Evolutionary conservation across 2,329 filamentous ascomycete genomes (phyloP), one percentile per base, ranked within the genome.

Genomic region (Fusarium drepaniforme): DNA sequence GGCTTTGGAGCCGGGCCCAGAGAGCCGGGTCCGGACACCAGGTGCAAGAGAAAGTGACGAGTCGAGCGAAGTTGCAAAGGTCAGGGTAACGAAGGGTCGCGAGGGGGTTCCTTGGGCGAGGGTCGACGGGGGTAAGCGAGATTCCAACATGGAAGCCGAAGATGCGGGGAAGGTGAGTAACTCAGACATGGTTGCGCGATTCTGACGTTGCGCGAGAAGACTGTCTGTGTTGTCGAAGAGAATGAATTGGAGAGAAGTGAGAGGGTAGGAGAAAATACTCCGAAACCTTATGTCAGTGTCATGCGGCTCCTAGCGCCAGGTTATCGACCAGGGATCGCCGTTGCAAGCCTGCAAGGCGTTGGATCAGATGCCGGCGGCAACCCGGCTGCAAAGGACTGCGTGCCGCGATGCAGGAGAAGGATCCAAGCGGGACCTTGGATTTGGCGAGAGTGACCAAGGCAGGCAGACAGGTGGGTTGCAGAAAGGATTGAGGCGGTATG

Each of bases 31-130:
- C 75, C 93, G 93, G n/a, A 91, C 87, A 16, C 95, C 95, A 0
- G 95, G 94, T 0, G 92, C 88, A 33, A 96, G 88, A 2, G 95
- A 90, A 61, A 97, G 88, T 64, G 92, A 90, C 46, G 93, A 93
- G 85, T 98, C 96, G 76, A 99, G 92, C 5, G 96, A 98, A 8
- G 93, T 93, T 25, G 97, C 96, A 83, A 96, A 98, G 15, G 96
- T 98, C 46, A 98, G 88, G 3, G 96, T 98, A 60, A 95, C 89
- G 80, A 89, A 90, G 13, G 86, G 86, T 12, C 81, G 77, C 3
- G 44, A 33, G 7, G 33, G 37, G 13, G 69, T 46, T 9, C 67
- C 33, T 33, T 59, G 40, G n/a, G 63, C 25, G 3, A 56, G 35
- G 3, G 67, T 16, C 35, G 30, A 30, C 9, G 67, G 69, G 1